These are phyloP conservation scores for Fraxinus quadrangulata DNA, from an alignment of 257 asterid genomes.

Conservation along the genomic window DNA sequence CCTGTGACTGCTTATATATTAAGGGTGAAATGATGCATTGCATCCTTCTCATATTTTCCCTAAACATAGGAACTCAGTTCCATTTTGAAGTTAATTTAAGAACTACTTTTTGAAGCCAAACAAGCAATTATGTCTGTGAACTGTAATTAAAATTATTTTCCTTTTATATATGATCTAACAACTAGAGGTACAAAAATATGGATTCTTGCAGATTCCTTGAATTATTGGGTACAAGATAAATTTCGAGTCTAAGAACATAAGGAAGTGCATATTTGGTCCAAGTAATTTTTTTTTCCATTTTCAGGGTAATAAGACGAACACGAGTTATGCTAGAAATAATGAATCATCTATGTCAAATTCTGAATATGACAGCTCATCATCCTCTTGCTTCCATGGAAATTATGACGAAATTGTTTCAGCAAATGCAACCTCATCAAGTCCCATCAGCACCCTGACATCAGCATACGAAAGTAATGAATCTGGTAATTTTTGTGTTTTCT, in stretches of 20 bases:
- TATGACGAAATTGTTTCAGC: conserved; percentile 36
- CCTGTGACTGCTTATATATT: conserved; percentile 10
- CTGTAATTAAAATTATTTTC: conserved; percentile 10
- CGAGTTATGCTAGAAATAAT: conserved; percentile 48
- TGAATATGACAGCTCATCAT: conserved; percentile 61
- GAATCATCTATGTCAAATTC: conserved; percentile 50
- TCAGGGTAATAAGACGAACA: conserved; percentile 78
- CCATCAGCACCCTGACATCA: conserved; percentile 82
- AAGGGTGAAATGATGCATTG: neutral
- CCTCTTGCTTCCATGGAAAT: conserved; percentile 57
- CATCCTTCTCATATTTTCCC: conserved; percentile 10
- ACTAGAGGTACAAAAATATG: neutral
- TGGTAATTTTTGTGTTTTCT: conserved; percentile 45
- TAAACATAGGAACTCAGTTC: conserved; percentile 17
- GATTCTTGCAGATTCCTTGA: neutral
- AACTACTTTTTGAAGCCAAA: conserved; percentile 16
- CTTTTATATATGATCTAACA: neutral
- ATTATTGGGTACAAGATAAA: neutral
- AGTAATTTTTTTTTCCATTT: conserved; percentile 12
- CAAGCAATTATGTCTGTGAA: conserved; percentile 18
- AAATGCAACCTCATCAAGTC: conserved; percentile 57
- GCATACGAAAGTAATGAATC: conserved; percentile 86
- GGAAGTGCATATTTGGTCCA: conserved; percentile 6
- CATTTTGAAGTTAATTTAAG: conserved; percentile 14
- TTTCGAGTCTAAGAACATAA: conserved; percentile 17